Base-by-base conservation (phyloP, 805 yeast genomes). In the Myxozyma geophila region DNA sequence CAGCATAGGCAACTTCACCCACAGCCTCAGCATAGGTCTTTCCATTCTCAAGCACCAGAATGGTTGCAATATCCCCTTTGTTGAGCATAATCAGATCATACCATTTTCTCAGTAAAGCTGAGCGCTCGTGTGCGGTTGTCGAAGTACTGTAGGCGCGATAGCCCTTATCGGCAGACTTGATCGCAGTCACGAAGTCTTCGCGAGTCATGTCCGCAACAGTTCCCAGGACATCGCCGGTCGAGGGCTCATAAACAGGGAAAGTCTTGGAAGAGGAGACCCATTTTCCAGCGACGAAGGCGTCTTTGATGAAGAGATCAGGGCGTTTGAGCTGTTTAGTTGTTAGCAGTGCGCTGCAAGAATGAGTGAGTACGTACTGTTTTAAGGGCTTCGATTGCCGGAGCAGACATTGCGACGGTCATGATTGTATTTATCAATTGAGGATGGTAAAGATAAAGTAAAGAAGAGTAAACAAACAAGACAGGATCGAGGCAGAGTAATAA, bases 11-110 rank as follows among this genome's bases (percentile, higher is more conserved):
- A 36, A 88, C 81, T 73, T 89, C 95, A 7, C 92, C 92, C 54
- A 77, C 73, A 17, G 92, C 86, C 74, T 89, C 95, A 0, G 85
- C 81, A n/a, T 80, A 76, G 0, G 92, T 83, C 75, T 89, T 89
- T 40, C 96, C 96, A 72, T 89, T 89, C 73, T 89, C 96, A 64
- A 84, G 75, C 15, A 88, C 84, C 58, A 86, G 79, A 56, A 89
- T 74, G 59, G 75, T 81, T 37, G 91, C 92, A 66, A 89, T 80
- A 72, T 89, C 95, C 7, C 83, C 85, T 40, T 80, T 78, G 74
- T 89, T 84, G 59, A 83, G 85, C 51, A 79, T 76, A 78, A 87
- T 80, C 62, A 87, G 78, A 15, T 78, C 77, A 71, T 82, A 82
- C 77, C 88, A 79, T 53, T 80, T 82, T 58, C 78, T 75, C 58